Conservation (phyloP, 306 rosid genomes). For the Castanopsis chinensis region DNA sequence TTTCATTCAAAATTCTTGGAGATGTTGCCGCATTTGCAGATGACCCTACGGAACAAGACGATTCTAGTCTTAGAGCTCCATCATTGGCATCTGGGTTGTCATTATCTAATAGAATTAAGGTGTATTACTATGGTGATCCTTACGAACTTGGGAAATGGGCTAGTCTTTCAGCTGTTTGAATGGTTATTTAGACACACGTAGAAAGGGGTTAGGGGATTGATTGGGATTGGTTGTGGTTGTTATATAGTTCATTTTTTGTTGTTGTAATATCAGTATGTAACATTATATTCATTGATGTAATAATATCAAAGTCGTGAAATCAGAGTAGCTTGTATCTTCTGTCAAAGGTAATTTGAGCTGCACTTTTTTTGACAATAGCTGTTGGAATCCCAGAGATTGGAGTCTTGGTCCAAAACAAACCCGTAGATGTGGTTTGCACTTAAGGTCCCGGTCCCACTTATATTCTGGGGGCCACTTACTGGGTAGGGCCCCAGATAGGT, state of each 20-base stretch:
- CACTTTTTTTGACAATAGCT: too few relatives aligned
- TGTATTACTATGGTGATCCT: conserved; percentile 81
- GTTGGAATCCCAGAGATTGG: too few relatives aligned
- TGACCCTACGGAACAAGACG: conserved; percentile 83
- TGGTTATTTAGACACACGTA: not conserved
- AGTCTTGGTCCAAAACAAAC: too few relatives aligned
- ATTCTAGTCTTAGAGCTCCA: conserved; percentile 44
- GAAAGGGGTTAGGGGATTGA: conserved; percentile 10
- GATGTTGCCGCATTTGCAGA: conserved; percentile 81
- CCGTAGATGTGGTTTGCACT: too few relatives aligned
- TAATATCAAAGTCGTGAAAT: conserved; percentile 23
- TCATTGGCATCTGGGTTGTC: conserved; percentile 73
- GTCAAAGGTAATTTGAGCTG: not conserved
- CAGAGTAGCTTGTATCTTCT: not conserved
- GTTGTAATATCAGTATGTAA: conserved; percentile 42
- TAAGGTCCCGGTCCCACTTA: too few relatives aligned
- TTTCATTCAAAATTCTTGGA: conserved; percentile 80
- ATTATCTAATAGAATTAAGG: conserved; percentile 69
- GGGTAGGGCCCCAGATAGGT: too few relatives aligned
- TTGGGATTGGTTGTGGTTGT: conserved; percentile 28
- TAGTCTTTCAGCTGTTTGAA: conserved; percentile 75
- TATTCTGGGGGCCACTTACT: too few relatives aligned
- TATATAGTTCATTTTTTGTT: conserved; percentile 17
- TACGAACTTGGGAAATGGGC: conserved; percentile 98
- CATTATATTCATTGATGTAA: conserved; percentile 45